phyloP scores from a whole-genome alignment of 163 green algal genomes.

The Scenedesmus sp. region DNA sequence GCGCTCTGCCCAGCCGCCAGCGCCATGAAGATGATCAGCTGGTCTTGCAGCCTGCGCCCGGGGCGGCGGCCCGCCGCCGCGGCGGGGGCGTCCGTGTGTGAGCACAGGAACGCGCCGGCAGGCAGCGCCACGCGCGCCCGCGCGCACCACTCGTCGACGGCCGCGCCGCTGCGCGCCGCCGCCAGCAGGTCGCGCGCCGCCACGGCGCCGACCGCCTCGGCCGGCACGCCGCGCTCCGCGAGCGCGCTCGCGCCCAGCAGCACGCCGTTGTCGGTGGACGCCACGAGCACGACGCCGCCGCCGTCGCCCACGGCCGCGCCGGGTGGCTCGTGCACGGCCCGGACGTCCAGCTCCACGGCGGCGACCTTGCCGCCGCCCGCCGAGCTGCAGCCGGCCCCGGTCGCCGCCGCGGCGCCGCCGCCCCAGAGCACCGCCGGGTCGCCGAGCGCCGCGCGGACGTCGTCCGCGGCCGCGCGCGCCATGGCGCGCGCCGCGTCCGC shows the following conservation, averaged over 20 bases:
- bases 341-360: constrained; percentile 9
- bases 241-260: constrained; percentile 60
- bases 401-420: not conserved
- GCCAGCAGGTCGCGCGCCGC: constrained; percentile 70
- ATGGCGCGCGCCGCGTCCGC: constrained; percentile 49
- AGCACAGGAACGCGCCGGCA: not conserved
- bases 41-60: constrained; percentile 74
- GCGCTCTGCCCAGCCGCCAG: constrained; percentile 68
- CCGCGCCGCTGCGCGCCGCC: constrained; percentile 64
- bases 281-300: constrained; percentile 69
- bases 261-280: constrained; percentile 66
- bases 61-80: too few relatives aligned
- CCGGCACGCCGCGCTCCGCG: constrained; percentile 56
- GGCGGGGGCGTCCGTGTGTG: not conserved
- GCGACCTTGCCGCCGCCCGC: constrained; percentile 10
- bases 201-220: constrained; percentile 57
- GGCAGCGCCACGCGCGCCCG: not conserved
- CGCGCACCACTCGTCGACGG: constrained; percentile 75
- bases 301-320: constrained; percentile 64
- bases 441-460: constrained; percentile 25
- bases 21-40: constrained; percentile 90
- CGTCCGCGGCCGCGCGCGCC: constrained; percentile 49
- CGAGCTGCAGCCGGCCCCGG: not conserved
- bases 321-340: constrained; percentile 49
- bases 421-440: not conserved